A percentile compares a stretch with the other conserved stretches of the same genome.
Evolutionary conservation across 371 early-diverging fungal species (phyloP).

Genomic region (Mortierella sp.): DNA sequence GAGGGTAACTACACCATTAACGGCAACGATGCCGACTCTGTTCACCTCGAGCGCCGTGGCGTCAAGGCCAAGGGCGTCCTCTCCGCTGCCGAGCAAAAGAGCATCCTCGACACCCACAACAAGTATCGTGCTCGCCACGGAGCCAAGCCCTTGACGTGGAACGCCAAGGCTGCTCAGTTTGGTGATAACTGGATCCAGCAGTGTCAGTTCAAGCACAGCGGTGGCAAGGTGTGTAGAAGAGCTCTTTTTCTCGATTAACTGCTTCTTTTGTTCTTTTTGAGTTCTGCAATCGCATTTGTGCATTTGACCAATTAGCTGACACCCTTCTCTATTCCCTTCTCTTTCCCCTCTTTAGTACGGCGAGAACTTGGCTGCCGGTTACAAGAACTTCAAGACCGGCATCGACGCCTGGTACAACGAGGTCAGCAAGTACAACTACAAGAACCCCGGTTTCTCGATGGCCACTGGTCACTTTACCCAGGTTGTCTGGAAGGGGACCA

Average conservation of each 20-base stretch:
- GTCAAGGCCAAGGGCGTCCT: background rate
- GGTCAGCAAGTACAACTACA: constrained; percentile 60
- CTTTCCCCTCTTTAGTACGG: constrained; percentile 38
- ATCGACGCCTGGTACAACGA: constrained; percentile 65
- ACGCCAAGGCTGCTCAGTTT: constrained; percentile 57
- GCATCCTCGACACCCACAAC: constrained; percentile 62
- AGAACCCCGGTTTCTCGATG: constrained; percentile 57
- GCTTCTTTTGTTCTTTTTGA: background rate
- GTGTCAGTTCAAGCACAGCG: constrained; percentile 62
- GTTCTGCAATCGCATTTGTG: background rate
- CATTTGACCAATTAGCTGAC: background rate
- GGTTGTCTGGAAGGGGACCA: constrained; percentile 67
- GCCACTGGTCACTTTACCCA: constrained; percentile 67
- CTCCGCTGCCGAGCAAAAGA: constrained; percentile 13
- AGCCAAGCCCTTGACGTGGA: constrained; percentile 64
- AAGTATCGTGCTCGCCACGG: constrained; percentile 62
- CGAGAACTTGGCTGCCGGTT: constrained; percentile 66
- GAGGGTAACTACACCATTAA: constrained; percentile 3
- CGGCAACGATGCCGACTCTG: too few relatives aligned
- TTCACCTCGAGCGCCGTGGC: constrained; percentile 1
- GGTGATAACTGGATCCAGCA: constrained; percentile 64
- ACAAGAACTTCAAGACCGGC: constrained; percentile 48
- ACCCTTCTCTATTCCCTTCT: background rate
- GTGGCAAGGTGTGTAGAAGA: constrained; percentile 24
- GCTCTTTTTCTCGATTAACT: background rate